A percentile compares a stretch with the other conserved stretches of the same genome.
Evolutionary conservation across 2,329 filamentous ascomycete genomes (phyloP).

Genomic region (Hymenoscyphus linearis): DNA sequence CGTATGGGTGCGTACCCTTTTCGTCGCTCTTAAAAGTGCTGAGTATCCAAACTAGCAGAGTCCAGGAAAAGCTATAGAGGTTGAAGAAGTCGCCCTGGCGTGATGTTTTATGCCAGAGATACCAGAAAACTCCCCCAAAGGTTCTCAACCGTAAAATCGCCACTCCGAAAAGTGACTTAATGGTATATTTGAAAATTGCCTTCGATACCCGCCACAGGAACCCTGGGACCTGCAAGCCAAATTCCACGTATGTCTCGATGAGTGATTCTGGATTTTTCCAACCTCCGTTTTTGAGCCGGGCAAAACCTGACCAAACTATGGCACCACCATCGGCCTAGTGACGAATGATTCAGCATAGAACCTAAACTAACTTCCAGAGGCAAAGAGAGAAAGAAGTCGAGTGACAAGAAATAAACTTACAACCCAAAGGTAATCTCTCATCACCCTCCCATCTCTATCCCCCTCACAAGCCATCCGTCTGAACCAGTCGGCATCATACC

Average conservation of each 20-base stretch:
- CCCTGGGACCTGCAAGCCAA: not conserved
- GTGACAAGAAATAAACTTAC: no score
- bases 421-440: not conserved
- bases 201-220: not conserved
- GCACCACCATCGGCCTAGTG: not conserved
- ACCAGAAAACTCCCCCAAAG: not conserved
- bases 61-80: not conserved
- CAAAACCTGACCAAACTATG: not conserved
- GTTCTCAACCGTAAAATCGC: not conserved
- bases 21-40: not conserved
- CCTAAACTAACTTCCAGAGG: no score
- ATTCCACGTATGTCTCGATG: not conserved
- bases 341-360: not conserved
- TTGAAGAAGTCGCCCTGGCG: not conserved
- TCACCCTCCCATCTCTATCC: not conserved
- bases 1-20: not conserved
- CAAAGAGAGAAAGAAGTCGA: not conserved
- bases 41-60: not conserved
- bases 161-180: no score
- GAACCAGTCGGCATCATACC: constrained; percentile 6
- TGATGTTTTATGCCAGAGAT: not conserved
- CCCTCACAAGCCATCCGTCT: constrained; percentile 6
- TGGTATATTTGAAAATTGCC: not conserved
- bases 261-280: not conserved
- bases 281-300: not conserved